These are phyloP conservation scores for Neurospora discreta DNA, from an alignment of 495 filamentous ascomycete species.

Conservation along the genomic window DNA sequence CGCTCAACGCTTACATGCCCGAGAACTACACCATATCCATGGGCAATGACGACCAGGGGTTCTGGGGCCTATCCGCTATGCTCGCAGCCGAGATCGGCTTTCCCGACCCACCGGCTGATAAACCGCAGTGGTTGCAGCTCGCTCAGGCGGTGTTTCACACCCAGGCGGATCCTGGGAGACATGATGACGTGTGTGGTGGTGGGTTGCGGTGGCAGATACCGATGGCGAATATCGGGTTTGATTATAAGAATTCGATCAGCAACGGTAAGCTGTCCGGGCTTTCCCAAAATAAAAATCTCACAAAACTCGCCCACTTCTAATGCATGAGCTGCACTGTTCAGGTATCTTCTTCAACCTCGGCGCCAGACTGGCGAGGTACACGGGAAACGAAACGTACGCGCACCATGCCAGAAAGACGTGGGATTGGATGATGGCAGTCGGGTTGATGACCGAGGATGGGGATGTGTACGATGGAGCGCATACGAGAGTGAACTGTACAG, in stretches of 20 bases:
- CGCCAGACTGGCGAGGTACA: slow-evolving; percentile 60
- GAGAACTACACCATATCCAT: slow-evolving; percentile 55
- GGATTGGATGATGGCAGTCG: slow-evolving; percentile 57
- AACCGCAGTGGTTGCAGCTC: slow-evolving; percentile 57
- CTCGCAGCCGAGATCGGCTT: slow-evolving; percentile 57
- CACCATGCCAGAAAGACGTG: slow-evolving; percentile 61
- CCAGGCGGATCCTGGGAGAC: slow-evolving; percentile 46
- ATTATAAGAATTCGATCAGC: slow-evolving; percentile 49
- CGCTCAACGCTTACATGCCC: slow-evolving; percentile 50
- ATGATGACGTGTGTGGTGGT: slow-evolving; percentile 47
- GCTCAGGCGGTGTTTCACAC: slow-evolving; percentile 64
- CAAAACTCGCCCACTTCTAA: not conserved
- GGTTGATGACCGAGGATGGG: slow-evolving; percentile 43
- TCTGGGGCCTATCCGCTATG: slow-evolving; percentile 65
- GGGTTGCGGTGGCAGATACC: slow-evolving; percentile 72
- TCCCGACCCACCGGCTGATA: slow-evolving; percentile 40
- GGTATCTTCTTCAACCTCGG: slow-evolving; percentile 69
- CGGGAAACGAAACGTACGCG: slow-evolving; percentile 63
- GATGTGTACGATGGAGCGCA: slow-evolving; percentile 59
- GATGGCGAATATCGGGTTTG: slow-evolving; percentile 57
- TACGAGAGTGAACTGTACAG: slow-evolving; percentile 44
- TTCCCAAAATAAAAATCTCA: no score
- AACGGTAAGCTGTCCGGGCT: slow-evolving; percentile 38
- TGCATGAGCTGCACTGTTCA: not conserved
- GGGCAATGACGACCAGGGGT: slow-evolving; percentile 70